Percentiles rank a stretch among this genome's conserved stretches.
Conservation (phyloP, 345 rosid species). For the Heritiera fomes region DNA sequence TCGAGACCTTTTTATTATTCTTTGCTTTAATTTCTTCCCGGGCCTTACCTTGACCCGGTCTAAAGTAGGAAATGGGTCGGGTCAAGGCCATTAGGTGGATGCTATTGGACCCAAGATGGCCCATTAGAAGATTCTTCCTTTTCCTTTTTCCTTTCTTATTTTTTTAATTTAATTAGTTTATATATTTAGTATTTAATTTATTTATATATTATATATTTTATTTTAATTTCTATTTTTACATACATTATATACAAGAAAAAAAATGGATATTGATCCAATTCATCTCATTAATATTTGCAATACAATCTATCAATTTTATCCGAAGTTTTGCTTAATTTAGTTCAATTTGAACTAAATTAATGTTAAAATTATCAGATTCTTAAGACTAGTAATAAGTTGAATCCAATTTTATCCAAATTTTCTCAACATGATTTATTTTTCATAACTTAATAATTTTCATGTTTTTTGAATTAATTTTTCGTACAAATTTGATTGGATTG, state of each 20-base stretch:
- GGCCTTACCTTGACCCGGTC: constrained; percentile 25
- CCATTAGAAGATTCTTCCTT: not conserved
- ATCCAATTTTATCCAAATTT: not conserved
- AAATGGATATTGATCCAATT: no score
- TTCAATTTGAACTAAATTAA: not conserved
- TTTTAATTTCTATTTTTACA: no score
- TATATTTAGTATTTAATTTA: no score
- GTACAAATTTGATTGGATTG: not conserved
- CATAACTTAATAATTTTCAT: not conserved
- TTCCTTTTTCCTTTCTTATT: not conserved
- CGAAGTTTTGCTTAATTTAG: no score
- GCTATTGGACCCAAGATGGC: not conserved
- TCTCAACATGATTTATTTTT: not conserved
- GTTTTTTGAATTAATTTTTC: not conserved
- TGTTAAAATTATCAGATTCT: no score
- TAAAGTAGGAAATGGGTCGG: not conserved
- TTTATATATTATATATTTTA: no score
- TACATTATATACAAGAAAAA: no score
- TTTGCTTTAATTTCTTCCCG: not conserved
- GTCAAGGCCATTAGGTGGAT: not conserved
- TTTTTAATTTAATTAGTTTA: no score
- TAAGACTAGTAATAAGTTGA: not conserved
- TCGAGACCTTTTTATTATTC: not conserved
- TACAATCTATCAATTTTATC: no score
- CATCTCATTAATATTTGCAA: no score